These are phyloP conservation scores for Lachnellula suecica DNA, from an alignment of 2,329 filamentous ascomycete species.

Conservation along the genomic window DNA sequence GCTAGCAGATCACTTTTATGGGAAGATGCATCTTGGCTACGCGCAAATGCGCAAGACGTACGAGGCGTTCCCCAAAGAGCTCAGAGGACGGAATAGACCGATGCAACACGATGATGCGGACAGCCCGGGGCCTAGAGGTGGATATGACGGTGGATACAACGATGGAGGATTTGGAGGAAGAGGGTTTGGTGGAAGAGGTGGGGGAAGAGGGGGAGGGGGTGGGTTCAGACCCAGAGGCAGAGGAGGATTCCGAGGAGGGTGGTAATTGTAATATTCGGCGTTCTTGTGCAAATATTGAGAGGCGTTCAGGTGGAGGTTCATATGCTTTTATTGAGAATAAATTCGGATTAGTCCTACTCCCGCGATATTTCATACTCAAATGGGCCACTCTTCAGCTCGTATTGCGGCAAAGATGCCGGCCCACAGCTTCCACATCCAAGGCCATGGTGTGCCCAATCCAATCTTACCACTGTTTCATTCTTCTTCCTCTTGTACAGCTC, in stretches of 20 bases:
- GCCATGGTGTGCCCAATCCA: constrained; percentile 64
- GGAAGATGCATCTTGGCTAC: constrained; percentile 98
- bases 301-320: constrained; percentile 6
- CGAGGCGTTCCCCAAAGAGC: constrained; percentile 81
- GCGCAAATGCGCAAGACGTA: constrained; percentile 96
- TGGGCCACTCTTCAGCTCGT: constrained; percentile 40
- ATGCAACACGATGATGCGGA: constrained; percentile 53
- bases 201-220: constrained; percentile 29
- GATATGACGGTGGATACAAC: constrained; percentile 53
- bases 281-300: constrained; percentile 9
- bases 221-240: constrained; percentile 28
- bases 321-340: background rate
- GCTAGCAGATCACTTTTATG: constrained; percentile 96
- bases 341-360: constrained; percentile 7
- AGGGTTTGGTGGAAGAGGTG: constrained; percentile 40
- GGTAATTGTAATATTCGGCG: constrained; percentile 21
- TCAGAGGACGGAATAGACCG: constrained; percentile 69
- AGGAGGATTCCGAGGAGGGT: constrained; percentile 28
- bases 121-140: constrained; percentile 48
- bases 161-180: constrained; percentile 36
- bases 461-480: constrained; percentile 53
- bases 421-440: constrained; percentile 63
- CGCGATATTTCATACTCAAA: constrained; percentile 27
- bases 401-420: constrained; percentile 50
- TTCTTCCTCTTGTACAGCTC: constrained; percentile 51